A percentile compares a stretch with the other conserved stretches of the same genome.
Conservation (phyloP, 768 basidiomycete species). For the Suillus placidus region DNA sequence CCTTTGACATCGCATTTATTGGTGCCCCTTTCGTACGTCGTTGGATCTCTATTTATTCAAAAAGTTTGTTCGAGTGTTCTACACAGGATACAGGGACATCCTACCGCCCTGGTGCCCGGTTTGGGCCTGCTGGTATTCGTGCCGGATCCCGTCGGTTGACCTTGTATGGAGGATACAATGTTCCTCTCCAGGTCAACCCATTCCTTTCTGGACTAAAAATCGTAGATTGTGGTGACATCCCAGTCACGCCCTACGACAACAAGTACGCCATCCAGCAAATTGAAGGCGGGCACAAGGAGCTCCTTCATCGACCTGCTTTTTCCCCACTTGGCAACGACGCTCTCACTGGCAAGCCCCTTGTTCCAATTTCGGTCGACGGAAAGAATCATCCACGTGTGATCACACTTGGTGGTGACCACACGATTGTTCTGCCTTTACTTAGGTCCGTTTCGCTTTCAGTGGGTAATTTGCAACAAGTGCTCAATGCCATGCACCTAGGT, state of each 20-base stretch:
- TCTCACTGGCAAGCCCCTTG: constrained; percentile 55
- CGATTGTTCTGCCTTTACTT: constrained; percentile 68
- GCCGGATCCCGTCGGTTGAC: constrained; percentile 76
- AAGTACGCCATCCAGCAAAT: constrained; percentile 73
- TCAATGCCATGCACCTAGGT: constrained; percentile 41
- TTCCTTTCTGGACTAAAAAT: constrained; percentile 68
- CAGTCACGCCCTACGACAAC: constrained; percentile 80
- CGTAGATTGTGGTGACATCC: constrained; percentile 80
- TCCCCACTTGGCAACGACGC: constrained; percentile 67
- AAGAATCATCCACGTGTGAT: constrained; percentile 78
- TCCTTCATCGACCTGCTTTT: constrained; percentile 65
- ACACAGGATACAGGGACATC: constrained; percentile 69
- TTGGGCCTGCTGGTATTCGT: constrained; percentile 84
- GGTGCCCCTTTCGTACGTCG: constrained; percentile 72
- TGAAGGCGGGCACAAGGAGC: constrained; percentile 68
- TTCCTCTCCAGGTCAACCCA: constrained; percentile 72
- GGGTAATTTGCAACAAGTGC: neutral
- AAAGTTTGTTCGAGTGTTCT: constrained; percentile 3
- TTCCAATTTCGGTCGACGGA: constrained; percentile 67
- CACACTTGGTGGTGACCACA: constrained; percentile 88
- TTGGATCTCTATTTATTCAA: neutral
- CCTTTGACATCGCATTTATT: constrained; percentile 82
- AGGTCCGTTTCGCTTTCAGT: constrained; percentile 35
- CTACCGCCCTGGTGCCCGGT: constrained; percentile 82
- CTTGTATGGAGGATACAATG: constrained; percentile 78